These are phyloP conservation scores for Coccomyxa sp. DNA, from an alignment of 139 green algal species.

Conservation along the genomic window DNA sequence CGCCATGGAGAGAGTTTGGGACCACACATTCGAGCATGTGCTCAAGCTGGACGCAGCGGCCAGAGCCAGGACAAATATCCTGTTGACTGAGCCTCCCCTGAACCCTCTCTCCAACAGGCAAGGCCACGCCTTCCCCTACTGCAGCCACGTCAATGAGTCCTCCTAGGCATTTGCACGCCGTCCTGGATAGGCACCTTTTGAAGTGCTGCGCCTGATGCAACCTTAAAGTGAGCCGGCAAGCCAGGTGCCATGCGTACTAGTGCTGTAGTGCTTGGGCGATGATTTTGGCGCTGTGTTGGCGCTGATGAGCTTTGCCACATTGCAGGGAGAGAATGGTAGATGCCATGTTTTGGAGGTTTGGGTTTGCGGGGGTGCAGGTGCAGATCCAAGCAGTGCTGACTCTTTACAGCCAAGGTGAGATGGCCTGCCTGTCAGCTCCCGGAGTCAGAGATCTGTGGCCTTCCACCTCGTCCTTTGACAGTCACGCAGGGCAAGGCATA, in stretches of 20 bases:
- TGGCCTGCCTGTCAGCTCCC: not conserved
- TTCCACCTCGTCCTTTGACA: not conserved
- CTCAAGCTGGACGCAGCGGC: constrained; percentile 26
- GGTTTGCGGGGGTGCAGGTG: constrained; percentile 52
- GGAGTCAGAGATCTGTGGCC: not conserved
- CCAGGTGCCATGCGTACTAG: too few species aligned
- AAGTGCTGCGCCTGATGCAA: too few species aligned
- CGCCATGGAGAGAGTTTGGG: constrained; percentile 67
- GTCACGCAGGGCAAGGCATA: not conserved
- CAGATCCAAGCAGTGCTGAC: constrained; percentile 85
- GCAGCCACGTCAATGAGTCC: too few species aligned
- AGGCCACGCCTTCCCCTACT: too few species aligned
- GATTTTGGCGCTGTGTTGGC: too few species aligned
- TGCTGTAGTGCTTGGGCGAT: too few species aligned
- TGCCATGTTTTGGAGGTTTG: constrained; percentile 71
- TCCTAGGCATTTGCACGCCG: too few species aligned
- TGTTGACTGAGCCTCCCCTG: constrained; percentile 69
- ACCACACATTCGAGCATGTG: constrained; percentile 49
- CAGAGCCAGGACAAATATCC: constrained; percentile 35
- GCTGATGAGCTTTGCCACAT: too few species aligned
- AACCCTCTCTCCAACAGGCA: constrained; percentile 52
- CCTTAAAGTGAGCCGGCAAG: too few species aligned
- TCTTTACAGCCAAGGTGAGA: constrained; percentile 68
- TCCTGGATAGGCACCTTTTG: too few species aligned
- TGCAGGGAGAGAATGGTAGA: too few species aligned